Evolutionary conservation across 1,139 yeast genomes (phyloP), one percentile per base, ranked within the genome.

Genomic region (Candida albicans): DNA sequence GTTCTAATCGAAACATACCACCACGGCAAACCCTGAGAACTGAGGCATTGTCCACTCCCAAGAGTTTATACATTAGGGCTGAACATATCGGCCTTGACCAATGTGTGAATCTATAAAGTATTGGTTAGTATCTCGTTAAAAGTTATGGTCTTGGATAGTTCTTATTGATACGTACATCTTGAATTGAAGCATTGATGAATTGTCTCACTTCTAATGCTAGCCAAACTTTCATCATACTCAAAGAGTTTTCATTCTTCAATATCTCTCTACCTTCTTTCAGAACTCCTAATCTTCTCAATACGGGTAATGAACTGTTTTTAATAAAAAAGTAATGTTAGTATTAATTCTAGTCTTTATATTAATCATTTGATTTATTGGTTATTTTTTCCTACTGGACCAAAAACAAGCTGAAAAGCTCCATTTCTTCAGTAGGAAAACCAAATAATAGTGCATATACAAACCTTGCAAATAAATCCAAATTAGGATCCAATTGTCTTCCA

Each of bases 381-480:
- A 14, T 35, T 27, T 27, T 30, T 24, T 12, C 10, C 35, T 31
- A 25, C 35, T 30, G 31, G 13, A 38, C 14, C 18, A 40, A 30
- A 37, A 44, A 39, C 31, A 52, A 43, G 44, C 50, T 39, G 42
- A 12, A 28, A 31, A 36, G 49, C 43, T 55, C 57, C 42, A 43
- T 37, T 40, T 62, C 59, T 48, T 68, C 70, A 31, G 80, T 70
- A 42, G 83, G 82, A 52, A 79, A 77, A 32, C 87, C 88, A 58
- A 82, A 67, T 45, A 78, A 50, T 58, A 80, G 61, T 39, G 81
- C 79, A 63, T 77, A 83, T 84, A 85, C 90, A 77, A 81, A 84
- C 91, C 93, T 87, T 77, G 96, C 95, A 76, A 93, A 91, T 48
- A 93, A 75, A 67, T 93, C 99, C 58, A 93, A 73, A 37, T 88